Evolutionary conservation across 1,139 yeast species (phyloP).

Genomic region (Tardiomyces depauwii): DNA sequence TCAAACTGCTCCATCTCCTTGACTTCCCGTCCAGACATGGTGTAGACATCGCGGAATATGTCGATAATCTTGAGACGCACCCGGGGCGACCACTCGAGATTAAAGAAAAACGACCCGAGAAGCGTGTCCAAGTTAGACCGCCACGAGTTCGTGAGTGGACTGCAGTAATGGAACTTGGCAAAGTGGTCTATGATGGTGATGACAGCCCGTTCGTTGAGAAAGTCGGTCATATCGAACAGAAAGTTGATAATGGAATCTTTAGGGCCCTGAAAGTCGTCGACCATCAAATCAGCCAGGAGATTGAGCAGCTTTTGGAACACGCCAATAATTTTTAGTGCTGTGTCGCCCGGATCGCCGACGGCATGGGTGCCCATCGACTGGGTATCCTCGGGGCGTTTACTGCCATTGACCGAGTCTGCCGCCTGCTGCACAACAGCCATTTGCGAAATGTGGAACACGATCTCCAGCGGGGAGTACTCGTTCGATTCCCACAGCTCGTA

Average conservation of each 20-base stretch:
- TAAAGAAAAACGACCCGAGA: conserved; percentile 36
- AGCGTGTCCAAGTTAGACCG: conserved; percentile 35
- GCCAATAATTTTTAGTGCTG: conserved; percentile 7
- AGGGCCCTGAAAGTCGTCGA: conserved; percentile 31
- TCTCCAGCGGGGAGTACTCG: conserved; percentile 33
- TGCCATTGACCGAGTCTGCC: background rate
- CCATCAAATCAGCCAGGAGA: conserved; percentile 11
- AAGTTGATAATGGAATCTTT: conserved; percentile 35
- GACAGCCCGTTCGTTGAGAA: conserved; percentile 30
- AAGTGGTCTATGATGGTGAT: conserved; percentile 37
- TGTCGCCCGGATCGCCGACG: conserved; percentile 5
- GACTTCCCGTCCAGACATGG: background rate
- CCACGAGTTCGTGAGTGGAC: conserved; percentile 47
- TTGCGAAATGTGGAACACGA: conserved; percentile 16
- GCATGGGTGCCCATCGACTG: conserved; percentile 24
- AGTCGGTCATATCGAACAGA: conserved; percentile 31
- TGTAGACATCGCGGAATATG: conserved; percentile 32
- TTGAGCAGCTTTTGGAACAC: conserved; percentile 11
- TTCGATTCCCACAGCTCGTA: conserved; percentile 40
- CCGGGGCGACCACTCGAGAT: conserved; percentile 20
- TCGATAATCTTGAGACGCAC: conserved; percentile 34
- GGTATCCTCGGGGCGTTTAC: background rate
- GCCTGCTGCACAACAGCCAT: background rate
- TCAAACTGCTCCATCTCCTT: background rate
- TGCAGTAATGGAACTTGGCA: conserved; percentile 40